Conservation (phyloP, 805 yeast species). For the Helenozyma rhizophorensis region DNA sequence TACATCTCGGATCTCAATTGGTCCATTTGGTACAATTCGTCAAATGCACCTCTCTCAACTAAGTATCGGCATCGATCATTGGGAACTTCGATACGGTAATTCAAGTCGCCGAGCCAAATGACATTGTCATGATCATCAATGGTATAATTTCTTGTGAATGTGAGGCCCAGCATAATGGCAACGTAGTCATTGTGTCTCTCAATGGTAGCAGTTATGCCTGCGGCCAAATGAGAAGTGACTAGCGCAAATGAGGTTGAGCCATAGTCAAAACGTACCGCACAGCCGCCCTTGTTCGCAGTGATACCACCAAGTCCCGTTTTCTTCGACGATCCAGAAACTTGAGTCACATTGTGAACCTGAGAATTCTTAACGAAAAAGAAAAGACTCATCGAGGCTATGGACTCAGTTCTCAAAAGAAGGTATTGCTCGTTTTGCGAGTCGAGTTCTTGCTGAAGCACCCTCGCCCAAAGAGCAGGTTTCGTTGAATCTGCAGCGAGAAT, state of each 20-base stretch:
- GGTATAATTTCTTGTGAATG: constrained; percentile 73
- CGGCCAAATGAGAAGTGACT: constrained; percentile 90
- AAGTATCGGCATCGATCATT: constrained; percentile 70
- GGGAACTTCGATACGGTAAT: constrained; percentile 68
- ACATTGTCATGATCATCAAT: constrained; percentile 81
- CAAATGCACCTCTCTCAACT: constrained; percentile 42
- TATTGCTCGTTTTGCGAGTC: constrained; percentile 46
- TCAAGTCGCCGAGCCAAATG: constrained; percentile 94
- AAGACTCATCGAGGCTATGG: constrained; percentile 65
- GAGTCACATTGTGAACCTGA: constrained; percentile 46
- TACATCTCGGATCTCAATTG: constrained; percentile 72
- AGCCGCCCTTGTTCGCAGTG: constrained; percentile 96
- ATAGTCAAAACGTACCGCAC: constrained; percentile 82
- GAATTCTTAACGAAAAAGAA: constrained; percentile 57
- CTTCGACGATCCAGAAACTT: constrained; percentile 90
- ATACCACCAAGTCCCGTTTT: constrained; percentile 97
- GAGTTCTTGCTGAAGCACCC: constrained; percentile 56
- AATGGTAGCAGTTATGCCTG: constrained; percentile 75
- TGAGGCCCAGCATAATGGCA: constrained; percentile 68
- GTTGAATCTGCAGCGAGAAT: constrained; percentile 82
- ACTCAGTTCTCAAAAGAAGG: constrained; percentile 67
- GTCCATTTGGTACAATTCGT: constrained; percentile 60
- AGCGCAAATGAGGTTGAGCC: constrained; percentile 75
- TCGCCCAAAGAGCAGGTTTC: constrained; percentile 76
- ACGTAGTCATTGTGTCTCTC: constrained; percentile 86